A percentile compares a stretch with the other conserved stretches of the same genome.
These are phyloP conservation scores for Sordaria brevicollis DNA, from an alignment of 495 filamentous ascomycete genomes.

Conservation along the genomic window DNA sequence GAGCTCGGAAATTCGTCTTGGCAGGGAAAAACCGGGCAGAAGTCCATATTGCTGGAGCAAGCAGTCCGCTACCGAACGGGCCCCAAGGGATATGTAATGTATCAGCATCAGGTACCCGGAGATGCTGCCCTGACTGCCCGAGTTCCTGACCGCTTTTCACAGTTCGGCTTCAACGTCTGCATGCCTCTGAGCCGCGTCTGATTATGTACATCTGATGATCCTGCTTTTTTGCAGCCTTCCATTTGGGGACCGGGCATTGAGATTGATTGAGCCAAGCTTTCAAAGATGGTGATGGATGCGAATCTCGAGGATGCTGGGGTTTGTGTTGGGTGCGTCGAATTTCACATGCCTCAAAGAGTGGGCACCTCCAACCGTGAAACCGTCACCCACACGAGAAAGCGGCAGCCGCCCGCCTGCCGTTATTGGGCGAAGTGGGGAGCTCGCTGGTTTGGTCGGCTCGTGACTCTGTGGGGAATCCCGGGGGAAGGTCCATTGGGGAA, in stretches of 20 bases:
- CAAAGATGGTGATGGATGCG: background rate
- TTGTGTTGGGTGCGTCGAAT: background rate
- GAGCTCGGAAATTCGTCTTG: too few species aligned
- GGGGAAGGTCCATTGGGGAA: background rate
- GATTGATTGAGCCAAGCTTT: background rate
- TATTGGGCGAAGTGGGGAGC: background rate
- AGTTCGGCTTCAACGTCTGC: background rate
- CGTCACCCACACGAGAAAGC: background rate
- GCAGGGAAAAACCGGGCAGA: too few species aligned
- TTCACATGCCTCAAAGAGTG: background rate
- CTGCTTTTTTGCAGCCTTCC: background rate
- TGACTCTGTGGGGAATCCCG: constrained; percentile 14
- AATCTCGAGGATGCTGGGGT: background rate
- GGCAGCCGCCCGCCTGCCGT: background rate
- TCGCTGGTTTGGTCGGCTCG: background rate
- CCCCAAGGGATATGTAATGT: too few species aligned
- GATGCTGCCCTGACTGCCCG: background rate
- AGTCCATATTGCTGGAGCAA: too few species aligned
- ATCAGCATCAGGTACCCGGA: background rate
- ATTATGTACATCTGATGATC: background rate
- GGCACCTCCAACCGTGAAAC: background rate
- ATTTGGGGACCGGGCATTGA: background rate
- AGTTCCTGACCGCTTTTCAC: background rate
- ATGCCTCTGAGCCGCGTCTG: background rate
- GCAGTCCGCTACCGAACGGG: too few species aligned